Evolutionary conservation across 352 stramenopile species (phyloP).

Genomic region (Pythium guiyangense): DNA sequence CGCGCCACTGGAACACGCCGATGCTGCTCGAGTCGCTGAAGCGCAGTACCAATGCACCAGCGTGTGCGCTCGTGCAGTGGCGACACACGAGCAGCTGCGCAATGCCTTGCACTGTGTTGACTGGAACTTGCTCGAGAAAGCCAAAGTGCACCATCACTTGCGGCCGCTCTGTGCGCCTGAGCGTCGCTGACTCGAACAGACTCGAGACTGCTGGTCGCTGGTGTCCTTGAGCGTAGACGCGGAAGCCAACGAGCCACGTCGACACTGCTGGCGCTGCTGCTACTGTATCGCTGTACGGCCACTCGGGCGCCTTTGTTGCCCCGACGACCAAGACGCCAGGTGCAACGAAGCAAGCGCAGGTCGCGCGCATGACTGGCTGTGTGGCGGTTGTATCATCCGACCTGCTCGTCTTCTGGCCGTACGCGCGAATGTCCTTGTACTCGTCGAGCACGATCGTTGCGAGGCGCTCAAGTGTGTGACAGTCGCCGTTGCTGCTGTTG

Average conservation of each 20-base stretch:
- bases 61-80: constrained; percentile 7
- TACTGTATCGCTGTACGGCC: not conserved
- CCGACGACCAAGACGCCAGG: constrained; percentile 42
- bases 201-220: too few relatives aligned
- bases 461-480: constrained; percentile 6
- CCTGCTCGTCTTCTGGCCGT: constrained; percentile 3
- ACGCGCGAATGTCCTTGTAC: constrained; percentile 14
- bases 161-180: not conserved
- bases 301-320: constrained; percentile 7
- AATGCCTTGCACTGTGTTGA: not conserved
- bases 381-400: not conserved
- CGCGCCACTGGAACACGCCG: constrained; percentile 46
- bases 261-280: not conserved
- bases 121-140: constrained; percentile 30
- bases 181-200: too few relatives aligned
- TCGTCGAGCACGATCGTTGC: constrained; percentile 37
- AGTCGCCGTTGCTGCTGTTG: not conserved
- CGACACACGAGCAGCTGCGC: constrained; percentile 1
- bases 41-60: constrained; percentile 30
- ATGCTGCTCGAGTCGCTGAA: constrained; percentile 22
- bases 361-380: constrained; percentile 13
- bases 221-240: constrained; percentile 21
- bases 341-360: constrained; percentile 36
- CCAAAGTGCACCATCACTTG: constrained; percentile 30
- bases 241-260: constrained; percentile 44